These are phyloP conservation scores for Tuber calosporum DNA, from an alignment of 495 filamentous ascomycete genomes.

Conservation along the genomic window DNA sequence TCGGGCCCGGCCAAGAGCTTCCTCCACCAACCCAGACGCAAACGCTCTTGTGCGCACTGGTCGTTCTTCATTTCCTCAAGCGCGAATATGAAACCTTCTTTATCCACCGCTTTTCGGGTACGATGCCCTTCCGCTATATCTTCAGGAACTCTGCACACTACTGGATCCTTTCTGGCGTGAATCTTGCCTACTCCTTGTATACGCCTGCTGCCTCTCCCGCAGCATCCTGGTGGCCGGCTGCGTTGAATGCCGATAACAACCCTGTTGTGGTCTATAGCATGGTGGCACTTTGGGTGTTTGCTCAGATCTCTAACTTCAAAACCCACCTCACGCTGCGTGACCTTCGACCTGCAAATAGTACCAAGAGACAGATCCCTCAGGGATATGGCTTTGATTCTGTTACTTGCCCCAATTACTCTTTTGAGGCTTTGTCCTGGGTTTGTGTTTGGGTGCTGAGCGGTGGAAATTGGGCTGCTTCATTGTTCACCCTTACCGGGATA, in stretches of 20 bases:
- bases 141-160: constrained; percentile 89
- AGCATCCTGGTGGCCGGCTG: constrained; percentile 36
- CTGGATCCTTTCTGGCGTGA: constrained; percentile 74
- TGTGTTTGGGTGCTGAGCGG: constrained; percentile 66
- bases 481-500: constrained; percentile 63
- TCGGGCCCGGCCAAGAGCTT: constrained; percentile 42
- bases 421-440: constrained; percentile 78
- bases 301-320: constrained; percentile 70
- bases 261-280: constrained; percentile 53
- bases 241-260: constrained; percentile 41
- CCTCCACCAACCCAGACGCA: constrained; percentile 54
- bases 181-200: constrained; percentile 82
- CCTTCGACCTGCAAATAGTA: constrained; percentile 71
- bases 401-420: constrained; percentile 96
- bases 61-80: constrained; percentile 82
- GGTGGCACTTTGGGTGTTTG: constrained; percentile 61
- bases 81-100: constrained; percentile 91
- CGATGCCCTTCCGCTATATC: constrained; percentile 81
- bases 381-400: constrained; percentile 81
- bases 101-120: constrained; percentile 92
- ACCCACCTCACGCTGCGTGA: constrained; percentile 68
- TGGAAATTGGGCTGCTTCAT: constrained; percentile 62
- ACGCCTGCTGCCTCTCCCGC: constrained; percentile 51
- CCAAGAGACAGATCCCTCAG: constrained; percentile 74
- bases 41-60: constrained; percentile 60